Evolutionary conservation across 768 basidiomycete species (phyloP).

Genomic region (Boletus sp.): DNA sequence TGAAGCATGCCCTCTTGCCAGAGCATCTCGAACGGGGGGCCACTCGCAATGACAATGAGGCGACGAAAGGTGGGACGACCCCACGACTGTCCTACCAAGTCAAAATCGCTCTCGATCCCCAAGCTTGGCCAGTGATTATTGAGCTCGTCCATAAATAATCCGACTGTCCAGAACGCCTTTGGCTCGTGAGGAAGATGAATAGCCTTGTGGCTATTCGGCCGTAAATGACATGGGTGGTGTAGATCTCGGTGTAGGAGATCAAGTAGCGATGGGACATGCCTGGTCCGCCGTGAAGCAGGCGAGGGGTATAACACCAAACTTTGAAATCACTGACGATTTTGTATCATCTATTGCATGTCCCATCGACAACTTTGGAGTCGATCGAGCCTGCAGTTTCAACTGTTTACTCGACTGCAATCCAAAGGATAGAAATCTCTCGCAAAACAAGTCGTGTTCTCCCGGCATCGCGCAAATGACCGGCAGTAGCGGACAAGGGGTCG

Average conservation of each 20-base stretch:
- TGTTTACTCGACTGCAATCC: neutral
- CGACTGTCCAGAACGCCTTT: slow-evolving; percentile 40
- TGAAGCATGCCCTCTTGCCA: slow-evolving; percentile 19
- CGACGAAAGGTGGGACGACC: slow-evolving; percentile 41
- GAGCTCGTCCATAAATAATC: slow-evolving; percentile 52
- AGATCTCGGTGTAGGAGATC: slow-evolving; percentile 33
- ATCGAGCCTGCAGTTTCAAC: slow-evolving; percentile 15
- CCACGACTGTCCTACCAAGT: slow-evolving; percentile 54
- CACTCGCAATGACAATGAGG: slow-evolving; percentile 32
- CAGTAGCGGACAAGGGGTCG: neutral
- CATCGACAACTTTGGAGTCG: slow-evolving; percentile 15
- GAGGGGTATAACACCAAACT: slow-evolving; percentile 16
- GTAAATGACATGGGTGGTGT: slow-evolving; percentile 25
- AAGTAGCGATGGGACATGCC: slow-evolving; percentile 31
- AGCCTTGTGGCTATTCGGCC: slow-evolving; percentile 44
- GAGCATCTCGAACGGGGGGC: slow-evolving; percentile 29
- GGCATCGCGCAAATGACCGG: neutral
- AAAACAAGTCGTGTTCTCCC: neutral
- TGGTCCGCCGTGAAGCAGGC: slow-evolving; percentile 45
- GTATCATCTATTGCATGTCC: slow-evolving; percentile 40
- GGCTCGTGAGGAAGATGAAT: slow-evolving; percentile 40
- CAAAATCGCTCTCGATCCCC: slow-evolving; percentile 37
- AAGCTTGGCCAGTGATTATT: slow-evolving; percentile 40
- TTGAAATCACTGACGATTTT: slow-evolving; percentile 38
- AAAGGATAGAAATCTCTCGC: neutral